phyloP scores from a whole-genome alignment of 73 alveolate species.

The Uronychia binucleata region DNA sequence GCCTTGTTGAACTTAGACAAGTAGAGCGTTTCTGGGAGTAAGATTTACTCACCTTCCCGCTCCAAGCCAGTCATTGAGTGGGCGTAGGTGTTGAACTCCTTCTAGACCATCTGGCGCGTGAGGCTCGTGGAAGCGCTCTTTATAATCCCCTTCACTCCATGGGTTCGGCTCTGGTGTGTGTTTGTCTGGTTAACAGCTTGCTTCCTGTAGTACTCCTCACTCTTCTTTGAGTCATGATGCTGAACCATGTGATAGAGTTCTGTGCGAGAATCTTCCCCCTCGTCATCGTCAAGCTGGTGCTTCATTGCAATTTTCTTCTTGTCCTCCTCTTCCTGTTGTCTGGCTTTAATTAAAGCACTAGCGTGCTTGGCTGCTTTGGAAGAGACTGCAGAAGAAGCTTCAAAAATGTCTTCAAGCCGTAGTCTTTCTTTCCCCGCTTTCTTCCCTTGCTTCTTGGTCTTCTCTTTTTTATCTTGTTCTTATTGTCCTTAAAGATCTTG shows the following conservation, averaged over 20 bases:
- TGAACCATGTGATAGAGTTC: not conserved
- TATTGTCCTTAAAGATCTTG: too few relatives aligned
- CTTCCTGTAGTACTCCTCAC: not conserved
- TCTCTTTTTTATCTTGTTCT: not conserved
- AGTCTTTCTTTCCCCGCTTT: not conserved
- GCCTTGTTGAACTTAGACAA: not conserved
- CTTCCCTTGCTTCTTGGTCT: not conserved
- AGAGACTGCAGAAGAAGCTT: not conserved
- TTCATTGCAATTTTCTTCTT: not conserved
- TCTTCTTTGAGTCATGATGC: not conserved
- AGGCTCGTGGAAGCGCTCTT: not conserved
- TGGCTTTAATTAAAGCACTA: not conserved
- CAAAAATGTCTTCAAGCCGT: not conserved
- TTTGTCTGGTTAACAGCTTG: not conserved
- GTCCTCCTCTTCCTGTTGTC: not conserved
- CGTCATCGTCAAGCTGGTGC: not conserved
- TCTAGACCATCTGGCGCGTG: not conserved
- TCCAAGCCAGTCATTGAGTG: not conserved
- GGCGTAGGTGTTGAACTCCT: not conserved
- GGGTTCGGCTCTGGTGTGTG: not conserved
- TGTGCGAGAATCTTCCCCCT: not conserved
- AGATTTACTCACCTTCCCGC: not conserved
- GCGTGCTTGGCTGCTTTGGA: not conserved
- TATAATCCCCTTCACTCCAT: not conserved
- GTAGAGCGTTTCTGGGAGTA: not conserved